Evolutionary conservation across 768 basidiomycete genomes (phyloP).

Genomic region (Pisolithus tinctorius): DNA sequence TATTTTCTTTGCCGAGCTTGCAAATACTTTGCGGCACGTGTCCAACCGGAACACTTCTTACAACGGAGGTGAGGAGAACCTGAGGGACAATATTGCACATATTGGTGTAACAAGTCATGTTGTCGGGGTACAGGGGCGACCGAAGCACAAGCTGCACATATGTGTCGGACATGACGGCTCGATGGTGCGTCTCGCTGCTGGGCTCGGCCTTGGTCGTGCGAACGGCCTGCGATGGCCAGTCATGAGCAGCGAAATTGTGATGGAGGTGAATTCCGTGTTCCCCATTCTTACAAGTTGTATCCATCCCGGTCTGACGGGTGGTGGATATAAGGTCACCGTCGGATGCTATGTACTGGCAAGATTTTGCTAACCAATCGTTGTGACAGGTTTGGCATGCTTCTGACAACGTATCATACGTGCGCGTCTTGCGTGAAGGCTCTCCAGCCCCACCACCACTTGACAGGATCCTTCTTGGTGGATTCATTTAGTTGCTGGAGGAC

Average conservation of each 20-base stretch:
- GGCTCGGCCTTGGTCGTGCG: slow-evolving; percentile 33
- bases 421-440: slow-evolving; percentile 39
- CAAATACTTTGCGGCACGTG: slow-evolving; percentile 33
- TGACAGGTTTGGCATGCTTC: slow-evolving; percentile 40
- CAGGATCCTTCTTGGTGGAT: slow-evolving; percentile 30
- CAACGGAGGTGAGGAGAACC: too few relatives aligned
- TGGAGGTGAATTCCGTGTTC: slow-evolving; percentile 30
- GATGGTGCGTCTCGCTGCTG: slow-evolving; percentile 35
- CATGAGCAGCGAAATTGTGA: slow-evolving; percentile 40
- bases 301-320: background rate
- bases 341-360: background rate
- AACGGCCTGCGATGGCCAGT: slow-evolving; percentile 40
- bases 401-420: slow-evolving; percentile 29
- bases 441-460: slow-evolving; percentile 26
- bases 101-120: background rate
- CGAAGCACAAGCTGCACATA: slow-evolving; percentile 31
- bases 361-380: background rate
- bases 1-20: slow-evolving; percentile 39
- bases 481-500: slow-evolving; percentile 26
- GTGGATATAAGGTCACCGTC: background rate
- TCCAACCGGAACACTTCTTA: slow-evolving; percentile 12
- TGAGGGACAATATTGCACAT: too few relatives aligned
- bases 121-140: background rate
- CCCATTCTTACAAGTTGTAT: background rate
- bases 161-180: slow-evolving; percentile 45